Evolutionary conservation across 2,329 filamentous ascomycete genomes (phyloP).

Genomic region (Amylocarpus encephaloides): DNA sequence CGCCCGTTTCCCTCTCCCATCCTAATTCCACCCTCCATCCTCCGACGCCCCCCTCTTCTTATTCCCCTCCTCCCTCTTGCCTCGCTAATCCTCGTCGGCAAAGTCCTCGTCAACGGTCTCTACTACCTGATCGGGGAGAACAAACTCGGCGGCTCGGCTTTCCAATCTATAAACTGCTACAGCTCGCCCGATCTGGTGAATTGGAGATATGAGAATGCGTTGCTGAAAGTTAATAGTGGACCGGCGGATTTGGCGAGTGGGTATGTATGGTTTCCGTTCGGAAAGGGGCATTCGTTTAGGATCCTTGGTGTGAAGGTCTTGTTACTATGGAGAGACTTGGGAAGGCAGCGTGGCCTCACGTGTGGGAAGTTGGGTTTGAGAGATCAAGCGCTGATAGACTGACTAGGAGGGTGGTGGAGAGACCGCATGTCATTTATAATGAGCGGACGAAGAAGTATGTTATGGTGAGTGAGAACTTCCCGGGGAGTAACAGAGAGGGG

Average conservation of each 20-base stretch:
- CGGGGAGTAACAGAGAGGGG: background rate
- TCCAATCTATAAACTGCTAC: conserved; percentile 64
- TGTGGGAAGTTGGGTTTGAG: no score
- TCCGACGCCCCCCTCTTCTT: no score
- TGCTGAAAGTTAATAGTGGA: conserved; percentile 44
- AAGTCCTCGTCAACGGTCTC: conserved; percentile 46
- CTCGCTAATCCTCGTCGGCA: background rate
- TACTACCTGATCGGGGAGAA: conserved; percentile 68
- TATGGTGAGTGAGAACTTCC: conserved; percentile 31
- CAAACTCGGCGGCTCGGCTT: conserved; percentile 55
- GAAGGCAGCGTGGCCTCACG: no score
- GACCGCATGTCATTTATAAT: conserved; percentile 65
- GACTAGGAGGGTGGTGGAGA: conserved; percentile 49
- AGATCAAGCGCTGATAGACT: no score
- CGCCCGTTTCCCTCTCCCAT: background rate
- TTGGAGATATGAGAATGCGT: conserved; percentile 55
- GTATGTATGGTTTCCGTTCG: no score
- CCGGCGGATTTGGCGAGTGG: conserved; percentile 54
- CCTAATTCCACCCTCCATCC: no score
- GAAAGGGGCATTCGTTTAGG: no score
- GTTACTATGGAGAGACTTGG: no score
- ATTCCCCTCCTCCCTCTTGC: background rate
- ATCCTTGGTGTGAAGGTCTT: no score
- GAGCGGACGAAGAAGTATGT: conserved; percentile 57
- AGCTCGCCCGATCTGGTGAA: conserved; percentile 49